These are phyloP conservation scores for Parmelia sp. DNA, from an alignment of 495 filamentous ascomycete species.

Conservation along the genomic window DNA sequence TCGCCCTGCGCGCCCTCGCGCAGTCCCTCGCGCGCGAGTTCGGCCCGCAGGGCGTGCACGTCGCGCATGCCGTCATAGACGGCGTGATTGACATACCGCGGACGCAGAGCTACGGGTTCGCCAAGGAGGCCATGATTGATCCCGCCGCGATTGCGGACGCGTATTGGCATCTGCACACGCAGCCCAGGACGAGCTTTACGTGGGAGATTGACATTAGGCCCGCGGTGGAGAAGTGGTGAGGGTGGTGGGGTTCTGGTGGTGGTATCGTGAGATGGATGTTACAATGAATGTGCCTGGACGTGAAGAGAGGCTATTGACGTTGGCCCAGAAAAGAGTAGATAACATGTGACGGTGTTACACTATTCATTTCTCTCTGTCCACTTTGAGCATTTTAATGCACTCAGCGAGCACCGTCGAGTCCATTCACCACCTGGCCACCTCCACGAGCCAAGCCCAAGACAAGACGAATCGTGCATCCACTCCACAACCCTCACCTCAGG, in stretches of 20 bases:
- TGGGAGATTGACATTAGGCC: conserved; percentile 80
- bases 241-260: neutral
- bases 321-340: neutral
- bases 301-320: neutral
- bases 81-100: conserved; percentile 80
- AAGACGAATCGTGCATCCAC: too few species aligned
- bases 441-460: neutral
- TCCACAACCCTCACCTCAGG: neutral
- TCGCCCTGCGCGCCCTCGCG: conserved; percentile 67
- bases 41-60: conserved; percentile 81
- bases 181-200: conserved; percentile 73
- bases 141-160: conserved; percentile 85
- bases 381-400: neutral
- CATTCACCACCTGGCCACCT: too few species aligned
- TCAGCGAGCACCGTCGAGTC: neutral
- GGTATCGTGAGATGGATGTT: neutral
- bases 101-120: conserved; percentile 55
- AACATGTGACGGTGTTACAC: neutral
- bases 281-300: neutral
- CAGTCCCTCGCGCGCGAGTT: conserved; percentile 84
- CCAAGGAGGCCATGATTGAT: conserved; percentile 61
- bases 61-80: conserved; percentile 80
- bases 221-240: conserved; percentile 68
- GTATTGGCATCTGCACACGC: conserved; percentile 86
- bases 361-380: neutral